Conservation (phyloP, 441 rosid genomes). For the Sinapis alba region DNA sequence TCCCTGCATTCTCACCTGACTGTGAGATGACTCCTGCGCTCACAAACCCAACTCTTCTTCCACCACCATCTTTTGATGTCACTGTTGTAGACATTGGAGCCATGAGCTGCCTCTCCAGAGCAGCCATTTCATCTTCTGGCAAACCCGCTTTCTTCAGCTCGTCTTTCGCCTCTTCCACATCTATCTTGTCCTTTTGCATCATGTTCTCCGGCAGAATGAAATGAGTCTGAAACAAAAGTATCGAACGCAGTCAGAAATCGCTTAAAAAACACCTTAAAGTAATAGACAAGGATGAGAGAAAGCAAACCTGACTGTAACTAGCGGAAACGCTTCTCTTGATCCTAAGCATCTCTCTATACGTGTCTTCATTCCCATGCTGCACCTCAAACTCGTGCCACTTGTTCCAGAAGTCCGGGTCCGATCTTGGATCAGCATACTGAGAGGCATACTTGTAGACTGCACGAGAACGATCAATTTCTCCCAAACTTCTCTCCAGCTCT, state of each 20-base stretch:
- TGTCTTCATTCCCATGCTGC: constrained; percentile 95
- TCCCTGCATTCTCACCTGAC: constrained; percentile 46
- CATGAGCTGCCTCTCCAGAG: constrained; percentile 78
- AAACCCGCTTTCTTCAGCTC: constrained; percentile 81
- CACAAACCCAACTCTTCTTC: constrained; percentile 76
- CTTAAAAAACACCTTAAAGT: background rate
- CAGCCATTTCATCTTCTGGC: constrained; percentile 91
- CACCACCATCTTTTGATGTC: constrained; percentile 48
- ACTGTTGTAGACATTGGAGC: constrained; percentile 47
- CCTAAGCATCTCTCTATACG: constrained; percentile 93
- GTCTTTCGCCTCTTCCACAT: constrained; percentile 86
- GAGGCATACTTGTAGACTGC: constrained; percentile 78
- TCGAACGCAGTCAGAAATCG: constrained; percentile 19
- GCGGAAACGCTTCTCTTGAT: constrained; percentile 89
- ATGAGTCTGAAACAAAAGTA: constrained; percentile 57
- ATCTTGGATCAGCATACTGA: constrained; percentile 89
- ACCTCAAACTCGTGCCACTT: constrained; percentile 96
- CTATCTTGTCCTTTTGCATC: constrained; percentile 89
- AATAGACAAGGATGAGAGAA: background rate
- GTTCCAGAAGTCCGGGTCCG: constrained; percentile 88
- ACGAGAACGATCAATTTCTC: constrained; percentile 92
- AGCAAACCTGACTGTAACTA: constrained; percentile 81
- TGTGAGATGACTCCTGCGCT: constrained; percentile 85
- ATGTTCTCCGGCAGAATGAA: constrained; percentile 81
- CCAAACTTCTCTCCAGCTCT: constrained; percentile 87